These are phyloP conservation scores for Whalleya microplaca DNA, from an alignment of 2,329 filamentous ascomycete genomes.

Conservation along the genomic window DNA sequence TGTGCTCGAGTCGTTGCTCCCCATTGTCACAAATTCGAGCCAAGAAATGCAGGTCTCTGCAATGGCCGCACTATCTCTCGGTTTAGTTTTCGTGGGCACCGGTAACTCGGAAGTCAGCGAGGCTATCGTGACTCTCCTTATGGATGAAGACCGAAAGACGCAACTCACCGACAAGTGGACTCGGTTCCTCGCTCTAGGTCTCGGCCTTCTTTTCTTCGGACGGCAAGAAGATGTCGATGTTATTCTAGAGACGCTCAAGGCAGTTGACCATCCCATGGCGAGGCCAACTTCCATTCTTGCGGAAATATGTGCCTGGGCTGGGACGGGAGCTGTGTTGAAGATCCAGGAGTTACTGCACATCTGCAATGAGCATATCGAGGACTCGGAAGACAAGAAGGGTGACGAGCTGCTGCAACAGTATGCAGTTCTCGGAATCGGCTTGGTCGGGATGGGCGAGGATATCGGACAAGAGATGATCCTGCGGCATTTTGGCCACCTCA, in stretches of 20 bases:
- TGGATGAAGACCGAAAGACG: conserved; percentile 89
- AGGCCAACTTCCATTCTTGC: conserved; percentile 94
- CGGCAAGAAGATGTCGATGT: conserved; percentile 99
- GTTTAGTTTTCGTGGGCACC: conserved; percentile 90
- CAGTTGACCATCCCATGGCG: conserved; percentile 94
- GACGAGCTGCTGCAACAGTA: conserved; percentile 96
- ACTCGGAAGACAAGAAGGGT: conserved; percentile 90
- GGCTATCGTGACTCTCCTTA: conserved; percentile 86
- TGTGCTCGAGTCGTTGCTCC: conserved; percentile 81
- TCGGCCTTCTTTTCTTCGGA: conserved; percentile 93
- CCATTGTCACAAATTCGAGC: conserved; percentile 82
- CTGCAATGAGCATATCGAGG: conserved; percentile 96
- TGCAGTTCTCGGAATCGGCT: conserved; percentile 88
- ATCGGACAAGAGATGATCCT: conserved; percentile 99
- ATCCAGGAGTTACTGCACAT: conserved; percentile 96
- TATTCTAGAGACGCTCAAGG: conserved; percentile 94
- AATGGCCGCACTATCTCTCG: conserved; percentile 90
- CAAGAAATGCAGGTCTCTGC: conserved; percentile 94
- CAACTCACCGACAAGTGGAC: conserved; percentile 99
- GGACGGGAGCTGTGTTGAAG: conserved; percentile 95
- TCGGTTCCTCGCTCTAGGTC: conserved; percentile 90
- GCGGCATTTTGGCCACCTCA: conserved; percentile 94
- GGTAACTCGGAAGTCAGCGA: conserved; percentile 90
- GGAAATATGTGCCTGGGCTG: conserved; percentile 97
- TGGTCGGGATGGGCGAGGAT: conserved; percentile 98